Conservation (phyloP, 2,329 filamentous ascomycete genomes). For the Cytospora piceae region DNA sequence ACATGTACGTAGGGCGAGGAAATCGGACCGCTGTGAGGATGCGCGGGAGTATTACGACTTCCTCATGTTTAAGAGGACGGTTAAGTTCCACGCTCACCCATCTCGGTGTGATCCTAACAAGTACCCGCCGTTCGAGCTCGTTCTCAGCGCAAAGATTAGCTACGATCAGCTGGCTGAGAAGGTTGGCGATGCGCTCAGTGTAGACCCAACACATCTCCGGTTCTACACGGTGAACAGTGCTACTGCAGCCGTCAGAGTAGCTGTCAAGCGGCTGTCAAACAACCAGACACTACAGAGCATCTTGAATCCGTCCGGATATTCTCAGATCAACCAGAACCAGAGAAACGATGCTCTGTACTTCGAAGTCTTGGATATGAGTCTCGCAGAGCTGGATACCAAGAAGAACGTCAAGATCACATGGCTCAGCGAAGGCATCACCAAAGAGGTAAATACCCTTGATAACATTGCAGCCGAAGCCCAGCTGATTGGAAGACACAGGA, state of each 20-base stretch:
- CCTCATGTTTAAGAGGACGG: conserved; percentile 77
- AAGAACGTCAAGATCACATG: conserved; percentile 83
- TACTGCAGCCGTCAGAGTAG: conserved; percentile 75
- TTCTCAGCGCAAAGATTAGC: conserved; percentile 82
- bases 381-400: conserved; percentile 91
- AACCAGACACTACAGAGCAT: conserved; percentile 78
- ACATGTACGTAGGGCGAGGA: conserved; percentile 38
- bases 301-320: conserved; percentile 73
- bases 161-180: conserved; percentile 88
- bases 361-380: conserved; percentile 90
- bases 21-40: conserved; percentile 64
- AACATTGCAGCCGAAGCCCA: conserved; percentile 21
- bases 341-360: conserved; percentile 82
- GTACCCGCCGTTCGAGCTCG: conserved; percentile 72
- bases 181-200: conserved; percentile 75
- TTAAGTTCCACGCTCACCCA: conserved; percentile 76
- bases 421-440: conserved; percentile 87
- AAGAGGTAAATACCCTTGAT: conserved; percentile 68
- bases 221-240: conserved; percentile 84
- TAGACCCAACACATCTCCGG: conserved; percentile 84
- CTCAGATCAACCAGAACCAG: conserved; percentile 71
- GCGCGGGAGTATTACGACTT: conserved; percentile 92
- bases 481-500: conserved; percentile 58
- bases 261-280: conserved; percentile 70
- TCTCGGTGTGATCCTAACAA: conserved; percentile 57